Evolutionary conservation across 441 rosid genomes (phyloP).

Genomic region (Euphorbia celastroides): DNA sequence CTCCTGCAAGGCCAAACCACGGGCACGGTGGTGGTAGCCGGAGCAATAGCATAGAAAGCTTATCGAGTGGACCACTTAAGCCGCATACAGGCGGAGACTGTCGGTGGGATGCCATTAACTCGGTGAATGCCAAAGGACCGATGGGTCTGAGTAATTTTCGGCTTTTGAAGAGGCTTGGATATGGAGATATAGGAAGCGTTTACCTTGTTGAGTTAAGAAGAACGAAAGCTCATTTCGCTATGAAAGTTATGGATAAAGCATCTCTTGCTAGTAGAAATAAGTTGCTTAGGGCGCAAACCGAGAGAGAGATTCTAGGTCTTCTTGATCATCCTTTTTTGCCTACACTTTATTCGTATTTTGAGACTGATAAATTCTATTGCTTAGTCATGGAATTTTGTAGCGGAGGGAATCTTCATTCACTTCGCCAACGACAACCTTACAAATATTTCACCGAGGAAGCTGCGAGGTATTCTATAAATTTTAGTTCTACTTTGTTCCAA

Average conservation of each 20-base stretch:
- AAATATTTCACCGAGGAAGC: slow-evolving; percentile 81
- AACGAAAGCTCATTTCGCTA: slow-evolving; percentile 54
- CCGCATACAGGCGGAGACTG: slow-evolving; percentile 86
- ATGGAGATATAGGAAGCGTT: slow-evolving; percentile 84
- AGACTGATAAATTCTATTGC: slow-evolving; percentile 76
- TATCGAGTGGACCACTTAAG: slow-evolving; percentile 37
- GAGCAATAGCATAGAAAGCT: slow-evolving; percentile 60
- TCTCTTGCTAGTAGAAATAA: slow-evolving; percentile 86
- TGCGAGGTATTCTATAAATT: slow-evolving; percentile 34
- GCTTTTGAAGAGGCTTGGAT: slow-evolving; percentile 72
- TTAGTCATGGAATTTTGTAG: slow-evolving; percentile 88
- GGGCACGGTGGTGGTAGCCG: slow-evolving; percentile 20
- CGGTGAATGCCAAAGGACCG: slow-evolving; percentile 33
- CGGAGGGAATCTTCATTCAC: slow-evolving; percentile 87
- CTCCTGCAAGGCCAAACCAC: slow-evolving; percentile 21
- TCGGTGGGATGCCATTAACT: slow-evolving; percentile 71
- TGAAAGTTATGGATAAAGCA: slow-evolving; percentile 91
- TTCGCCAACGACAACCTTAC: slow-evolving; percentile 73
- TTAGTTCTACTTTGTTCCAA: background rate
- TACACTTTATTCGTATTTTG: slow-evolving; percentile 69
- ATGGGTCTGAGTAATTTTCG: slow-evolving; percentile 70
- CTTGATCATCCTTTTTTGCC: slow-evolving; percentile 89
- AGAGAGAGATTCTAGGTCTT: slow-evolving; percentile 83
- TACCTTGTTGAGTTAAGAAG: slow-evolving; percentile 75
- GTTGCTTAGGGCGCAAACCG: slow-evolving; percentile 73